Conservation (phyloP, 108 stramenopile species). For the Nitzschia sp. region DNA sequence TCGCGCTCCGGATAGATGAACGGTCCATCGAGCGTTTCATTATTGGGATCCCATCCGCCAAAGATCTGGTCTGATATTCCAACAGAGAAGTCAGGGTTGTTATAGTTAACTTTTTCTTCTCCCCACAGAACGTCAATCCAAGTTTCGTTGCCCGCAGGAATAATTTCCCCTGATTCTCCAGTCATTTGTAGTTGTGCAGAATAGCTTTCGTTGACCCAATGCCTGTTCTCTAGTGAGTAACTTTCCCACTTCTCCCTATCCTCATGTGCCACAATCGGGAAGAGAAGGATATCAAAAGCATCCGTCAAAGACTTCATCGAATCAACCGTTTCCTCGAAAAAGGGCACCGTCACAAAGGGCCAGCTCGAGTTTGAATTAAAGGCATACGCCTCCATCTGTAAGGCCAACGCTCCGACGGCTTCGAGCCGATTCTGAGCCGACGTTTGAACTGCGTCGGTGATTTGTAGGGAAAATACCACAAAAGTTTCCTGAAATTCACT, state of each 20-base stretch:
- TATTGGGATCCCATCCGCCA: not conserved
- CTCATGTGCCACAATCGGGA: not conserved
- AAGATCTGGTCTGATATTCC: slow-evolving; percentile 2
- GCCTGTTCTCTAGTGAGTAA: not conserved
- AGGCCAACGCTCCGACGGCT: slow-evolving; percentile 12
- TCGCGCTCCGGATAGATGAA: not conserved
- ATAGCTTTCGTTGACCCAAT: slow-evolving; percentile 2
- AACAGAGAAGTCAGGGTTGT: not conserved
- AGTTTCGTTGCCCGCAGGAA: not conserved
- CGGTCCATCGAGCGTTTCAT: not conserved
- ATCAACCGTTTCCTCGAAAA: slow-evolving; percentile 3
- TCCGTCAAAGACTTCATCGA: slow-evolving; percentile 9
- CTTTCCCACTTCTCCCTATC: slow-evolving; percentile 4
- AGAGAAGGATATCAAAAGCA: slow-evolving; percentile 9
- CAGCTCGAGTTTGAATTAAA: not conserved
- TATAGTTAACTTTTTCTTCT: not conserved
- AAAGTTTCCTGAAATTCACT: not conserved
- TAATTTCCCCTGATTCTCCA: not conserved
- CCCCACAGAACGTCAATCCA: slow-evolving; percentile 14
- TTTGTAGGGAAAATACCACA: not conserved
- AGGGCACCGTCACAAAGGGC: slow-evolving; percentile 20
- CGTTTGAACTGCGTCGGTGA: not conserved
- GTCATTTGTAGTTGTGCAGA: not conserved
- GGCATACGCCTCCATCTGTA: slow-evolving; percentile 6
- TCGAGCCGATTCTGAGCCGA: slow-evolving; percentile 4